Conservation (phyloP, 2,329 filamentous ascomycete species). For the Cladorrhinum sp. region DNA sequence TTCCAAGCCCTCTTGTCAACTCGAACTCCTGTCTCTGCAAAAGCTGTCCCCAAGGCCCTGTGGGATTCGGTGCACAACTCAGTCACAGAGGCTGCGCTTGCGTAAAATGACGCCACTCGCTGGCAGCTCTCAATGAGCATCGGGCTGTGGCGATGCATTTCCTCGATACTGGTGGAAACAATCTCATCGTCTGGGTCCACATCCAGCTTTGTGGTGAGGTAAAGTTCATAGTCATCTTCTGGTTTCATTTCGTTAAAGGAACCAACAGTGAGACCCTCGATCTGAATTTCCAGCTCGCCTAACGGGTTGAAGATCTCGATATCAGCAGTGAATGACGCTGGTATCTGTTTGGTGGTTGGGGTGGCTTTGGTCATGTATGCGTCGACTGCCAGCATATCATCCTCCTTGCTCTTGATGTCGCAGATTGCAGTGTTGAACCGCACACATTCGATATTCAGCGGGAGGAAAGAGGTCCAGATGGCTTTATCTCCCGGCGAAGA, state of each 20-base stretch:
- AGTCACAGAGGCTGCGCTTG: slow-evolving; percentile 3
- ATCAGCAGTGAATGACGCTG: slow-evolving; percentile 37
- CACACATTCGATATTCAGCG: slow-evolving; percentile 34
- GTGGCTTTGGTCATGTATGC: slow-evolving; percentile 32
- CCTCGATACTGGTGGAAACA: slow-evolving; percentile 17
- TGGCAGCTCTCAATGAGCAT: slow-evolving; percentile 37
- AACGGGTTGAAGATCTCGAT: slow-evolving; percentile 34
- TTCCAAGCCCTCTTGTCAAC: slow-evolving; percentile 17
- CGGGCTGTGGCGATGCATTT: slow-evolving; percentile 11
- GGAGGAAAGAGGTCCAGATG: slow-evolving; percentile 43
- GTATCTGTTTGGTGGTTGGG: slow-evolving; percentile 23
- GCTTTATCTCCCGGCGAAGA: slow-evolving; percentile 40
- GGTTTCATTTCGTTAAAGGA: slow-evolving; percentile 32
- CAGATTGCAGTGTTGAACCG: slow-evolving; percentile 37
- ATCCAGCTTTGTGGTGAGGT: slow-evolving; percentile 36
- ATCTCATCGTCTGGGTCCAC: slow-evolving; percentile 42
- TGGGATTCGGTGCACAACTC: not conserved
- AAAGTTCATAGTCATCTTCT: slow-evolving; percentile 35
- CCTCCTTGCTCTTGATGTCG: slow-evolving; percentile 10
- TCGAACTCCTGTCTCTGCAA: not conserved
- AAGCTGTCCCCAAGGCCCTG: not conserved
- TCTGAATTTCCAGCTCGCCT: slow-evolving; percentile 33
- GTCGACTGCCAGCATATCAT: slow-evolving; percentile 30
- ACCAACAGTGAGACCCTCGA: slow-evolving; percentile 34
- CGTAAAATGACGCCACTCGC: slow-evolving; percentile 35